Conservation (phyloP, 116 monocot genomes). For the Phalaenopsis hybrid region DNA sequence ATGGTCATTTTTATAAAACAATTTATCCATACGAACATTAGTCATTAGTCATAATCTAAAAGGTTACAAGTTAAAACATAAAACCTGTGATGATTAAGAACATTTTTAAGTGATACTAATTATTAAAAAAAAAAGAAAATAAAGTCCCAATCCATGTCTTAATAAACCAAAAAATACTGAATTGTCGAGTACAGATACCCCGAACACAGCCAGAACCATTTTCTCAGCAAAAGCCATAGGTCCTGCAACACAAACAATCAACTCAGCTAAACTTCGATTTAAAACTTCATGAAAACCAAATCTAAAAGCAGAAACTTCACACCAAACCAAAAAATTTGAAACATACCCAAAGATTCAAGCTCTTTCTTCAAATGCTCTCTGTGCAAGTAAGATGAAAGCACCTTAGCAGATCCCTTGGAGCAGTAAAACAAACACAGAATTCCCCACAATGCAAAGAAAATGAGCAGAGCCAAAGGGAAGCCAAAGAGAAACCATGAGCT, state of each 20-base stretch:
- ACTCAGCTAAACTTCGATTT: neutral
- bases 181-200: constrained; percentile 25
- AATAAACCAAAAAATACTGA: too few species aligned
- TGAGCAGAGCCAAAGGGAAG: constrained; percentile 60
- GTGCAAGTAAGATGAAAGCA: constrained; percentile 62
- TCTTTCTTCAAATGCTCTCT: constrained; percentile 57
- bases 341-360: constrained; percentile 58
- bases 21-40: too few species aligned
- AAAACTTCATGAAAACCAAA: neutral
- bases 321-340: neutral
- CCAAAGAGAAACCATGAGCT: constrained; percentile 81
- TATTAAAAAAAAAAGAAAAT: too few species aligned
- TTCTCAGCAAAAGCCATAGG: constrained; percentile 97
- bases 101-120: too few species aligned
- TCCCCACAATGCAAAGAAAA: constrained; percentile 69
- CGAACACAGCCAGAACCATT: constrained; percentile 72
- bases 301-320: neutral
- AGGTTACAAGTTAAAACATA: too few species aligned
- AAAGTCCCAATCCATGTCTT: too few species aligned
- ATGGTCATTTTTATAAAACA: too few species aligned
- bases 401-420: constrained; percentile 42
- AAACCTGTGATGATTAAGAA: too few species aligned
- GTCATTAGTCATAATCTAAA: too few species aligned
- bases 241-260: constrained; percentile 30
- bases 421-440: constrained; percentile 62